These are phyloP conservation scores for Straminergon stramineum DNA, from an alignment of 225 moss, liverwort and hornwort genomes.

Conservation along the genomic window DNA sequence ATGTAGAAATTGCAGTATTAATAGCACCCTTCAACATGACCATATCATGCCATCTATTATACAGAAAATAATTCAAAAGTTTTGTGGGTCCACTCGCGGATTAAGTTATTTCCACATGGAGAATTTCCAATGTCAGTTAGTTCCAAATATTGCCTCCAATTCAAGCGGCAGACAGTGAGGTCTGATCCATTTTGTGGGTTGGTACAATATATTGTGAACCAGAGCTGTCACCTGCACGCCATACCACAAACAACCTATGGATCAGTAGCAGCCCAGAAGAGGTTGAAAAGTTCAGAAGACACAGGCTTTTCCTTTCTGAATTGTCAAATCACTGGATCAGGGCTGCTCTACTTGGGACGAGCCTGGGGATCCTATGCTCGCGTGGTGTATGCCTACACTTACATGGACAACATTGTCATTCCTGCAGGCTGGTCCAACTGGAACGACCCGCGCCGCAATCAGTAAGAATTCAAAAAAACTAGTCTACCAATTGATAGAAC, in stretches of 20 bases:
- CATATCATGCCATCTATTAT: neutral
- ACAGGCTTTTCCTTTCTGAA: slow-evolving; percentile 36
- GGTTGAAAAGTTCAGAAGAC: neutral
- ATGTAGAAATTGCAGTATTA: neutral
- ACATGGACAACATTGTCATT: slow-evolving; percentile 26
- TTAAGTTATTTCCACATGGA: neutral
- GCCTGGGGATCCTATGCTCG: slow-evolving; percentile 41
- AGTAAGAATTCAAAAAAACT: neutral
- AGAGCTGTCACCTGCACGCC: slow-evolving; percentile 32
- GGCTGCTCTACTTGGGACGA: slow-evolving; percentile 29
- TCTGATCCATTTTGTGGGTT: neutral
- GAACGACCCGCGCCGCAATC: slow-evolving; percentile 17
- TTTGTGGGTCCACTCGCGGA: too few species aligned
- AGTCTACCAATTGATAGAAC: neutral
- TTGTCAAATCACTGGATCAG: slow-evolving; percentile 25
- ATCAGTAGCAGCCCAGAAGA: slow-evolving; percentile 25
- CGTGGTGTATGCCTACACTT: slow-evolving; percentile 25
- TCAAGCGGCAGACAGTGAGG: accelerated
- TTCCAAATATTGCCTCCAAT: neutral
- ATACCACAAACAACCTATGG: slow-evolving; percentile 10
- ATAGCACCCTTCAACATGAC: neutral
- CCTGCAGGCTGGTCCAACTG: slow-evolving; percentile 28
- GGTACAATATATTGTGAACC: neutral
- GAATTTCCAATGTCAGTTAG: neutral
- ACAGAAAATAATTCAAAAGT: neutral